Percentiles rank a stretch among this genome's conserved stretches.
These are phyloP conservation scores for Acanthamoeba culbertsoni DNA, from an alignment of 208 protist genomes.

Conservation along the genomic window DNA sequence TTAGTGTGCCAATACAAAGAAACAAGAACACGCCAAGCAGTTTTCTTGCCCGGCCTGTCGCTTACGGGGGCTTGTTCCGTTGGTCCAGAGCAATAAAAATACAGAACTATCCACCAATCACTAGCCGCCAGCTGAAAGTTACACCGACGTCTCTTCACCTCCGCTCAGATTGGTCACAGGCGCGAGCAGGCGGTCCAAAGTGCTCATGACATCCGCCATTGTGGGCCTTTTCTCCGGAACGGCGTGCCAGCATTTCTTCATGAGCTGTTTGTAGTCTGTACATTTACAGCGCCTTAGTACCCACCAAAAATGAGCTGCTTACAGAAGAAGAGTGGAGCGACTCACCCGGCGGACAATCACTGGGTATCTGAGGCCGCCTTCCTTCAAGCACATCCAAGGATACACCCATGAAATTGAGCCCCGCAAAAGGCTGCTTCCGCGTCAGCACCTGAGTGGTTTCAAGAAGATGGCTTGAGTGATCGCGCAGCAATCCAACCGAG, in stretches of 20 bases:
- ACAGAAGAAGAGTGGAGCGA: neutral
- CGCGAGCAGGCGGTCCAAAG: no score
- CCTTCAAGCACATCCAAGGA: neutral
- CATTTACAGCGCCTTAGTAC: neutral
- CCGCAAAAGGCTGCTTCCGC: neutral
- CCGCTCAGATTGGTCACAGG: no score
- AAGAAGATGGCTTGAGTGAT: neutral
- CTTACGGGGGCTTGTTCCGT: no score
- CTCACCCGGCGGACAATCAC: neutral
- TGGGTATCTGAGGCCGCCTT: neutral
- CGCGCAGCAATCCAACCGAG: no score
- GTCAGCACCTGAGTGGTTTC: neutral
- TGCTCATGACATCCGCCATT: neutral
- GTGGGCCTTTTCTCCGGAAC: neutral
- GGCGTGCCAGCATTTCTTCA: slow-evolving; percentile 19
- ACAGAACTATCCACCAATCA: no score
- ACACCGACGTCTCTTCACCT: no score
- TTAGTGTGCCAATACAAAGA: no score
- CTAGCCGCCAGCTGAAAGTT: no score
- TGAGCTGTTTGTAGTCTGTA: neutral
- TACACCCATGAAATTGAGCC: neutral
- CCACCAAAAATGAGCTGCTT: no score
- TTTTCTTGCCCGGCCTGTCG: no score
- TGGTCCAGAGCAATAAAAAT: no score
- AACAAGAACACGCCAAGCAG: no score